Evolutionary conservation across 441 rosid species (phyloP), one percentile per base, ranked within the genome.

Genomic region (Corymbia citriodora): DNA sequence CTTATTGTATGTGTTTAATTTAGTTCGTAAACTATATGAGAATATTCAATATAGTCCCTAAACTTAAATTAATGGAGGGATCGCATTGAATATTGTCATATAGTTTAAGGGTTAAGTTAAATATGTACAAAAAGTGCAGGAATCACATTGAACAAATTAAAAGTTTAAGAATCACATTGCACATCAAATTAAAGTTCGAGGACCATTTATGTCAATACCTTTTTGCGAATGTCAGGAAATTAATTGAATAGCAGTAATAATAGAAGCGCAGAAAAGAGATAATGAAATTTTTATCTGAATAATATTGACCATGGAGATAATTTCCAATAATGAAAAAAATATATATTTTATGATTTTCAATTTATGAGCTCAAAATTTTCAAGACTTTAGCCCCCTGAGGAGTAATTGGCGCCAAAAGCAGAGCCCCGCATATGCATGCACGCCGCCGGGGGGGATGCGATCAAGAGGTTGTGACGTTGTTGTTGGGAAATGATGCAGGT

Each of bases 401-500:
- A 29, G 13, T 13, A 63, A 23, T 40, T 40, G 85, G 85, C 85
- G 85, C 85, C 85, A 79, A 79, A 45, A 79, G 48, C 52, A 3
- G 85, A 45, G 85, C n/a, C 10, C 52, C 85, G 85, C 83, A 40
- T 25, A 3, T 25, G 17, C 85, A 14, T n/a, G n/a, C 50, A 0
- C 83, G 50, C 83, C 65, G 65, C 45, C 45, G 45, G 45, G 45
- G 45, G 45, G 45, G 45, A 40, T 40, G 45, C 6, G 45, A 40
- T 40, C 45, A 40, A 40, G 45, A 40, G 6, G 45, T 6, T 40
- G 65, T 59, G 65, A 59, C 65, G 65, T 25, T 7, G 63, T 23
- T 21, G n/a, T 12, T 86, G 18, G 54, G 54, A 23, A 31, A 65
- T 65, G 53, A 40, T 90, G 94, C 98, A 97, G 98, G 93, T 92